Evolutionary conservation across 1,284 basidiomycete genomes (phyloP), one percentile per base, ranked within the genome.

Genomic region (Naganishia albida): DNA sequence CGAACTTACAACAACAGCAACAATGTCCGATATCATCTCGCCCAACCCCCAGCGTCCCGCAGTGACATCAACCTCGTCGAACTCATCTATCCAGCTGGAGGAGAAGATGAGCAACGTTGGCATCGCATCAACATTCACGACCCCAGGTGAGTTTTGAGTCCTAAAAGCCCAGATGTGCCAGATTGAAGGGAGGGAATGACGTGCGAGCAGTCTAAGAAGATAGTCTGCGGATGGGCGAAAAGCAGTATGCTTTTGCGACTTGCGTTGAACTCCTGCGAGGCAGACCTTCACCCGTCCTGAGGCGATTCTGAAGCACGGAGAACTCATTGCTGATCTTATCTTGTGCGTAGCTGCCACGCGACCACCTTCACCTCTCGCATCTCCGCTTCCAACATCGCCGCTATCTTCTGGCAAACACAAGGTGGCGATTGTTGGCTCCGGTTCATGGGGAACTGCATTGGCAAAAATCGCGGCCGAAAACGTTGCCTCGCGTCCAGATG

Each of bases 401-500:
- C 71, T 78, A 2, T 65, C 73, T 1, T 72, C 70, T 18, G 75
- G 78, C 60, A 83, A 82, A 72, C 82, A 84, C 75, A 80, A 79
- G 67, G 80, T 86, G 23, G 83, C 82, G 25, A 80, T 85, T 67
- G 81, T 86, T 64, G 85, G 85, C 30, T 79, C 77, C 1, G 79
- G 80, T 62, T 80, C 79, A 67, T 82, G 83, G 83, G 84, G 83
- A 1, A 82, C 82, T 7, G 83, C 83, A 2, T 81, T 85, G 52
- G 84, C 84, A 25, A 81, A 82, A 68, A 83, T 85, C 62, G 82
- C 83, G 10, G 81, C 81, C 30, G 78, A 81, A 70, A 85, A 85
- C 70, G 77, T 81, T 3, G 75, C 72, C 46, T 73, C 74, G 53
- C 74, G 79, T 43, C 64, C 69, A n/a, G 67, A 70, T 12, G 75